Conservation (phyloP, 2,329 filamentous ascomycete species). For the Gaeumannomyces tritici region DNA sequence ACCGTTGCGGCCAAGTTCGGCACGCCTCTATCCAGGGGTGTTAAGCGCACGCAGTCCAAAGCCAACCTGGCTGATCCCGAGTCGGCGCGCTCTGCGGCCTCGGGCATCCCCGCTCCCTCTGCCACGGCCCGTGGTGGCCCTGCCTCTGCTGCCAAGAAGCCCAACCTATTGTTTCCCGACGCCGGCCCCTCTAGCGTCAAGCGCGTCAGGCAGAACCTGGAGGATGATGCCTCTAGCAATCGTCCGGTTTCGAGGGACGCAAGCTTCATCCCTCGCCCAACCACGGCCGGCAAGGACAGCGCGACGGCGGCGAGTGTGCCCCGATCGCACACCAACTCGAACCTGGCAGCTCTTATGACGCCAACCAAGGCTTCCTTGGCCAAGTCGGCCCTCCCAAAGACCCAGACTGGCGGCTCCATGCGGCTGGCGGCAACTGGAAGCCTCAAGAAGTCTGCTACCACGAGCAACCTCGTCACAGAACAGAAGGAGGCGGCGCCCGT, state of each 20-base stretch:
- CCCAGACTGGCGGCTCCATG: conserved; percentile 34
- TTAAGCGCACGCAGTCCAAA: conserved; percentile 46
- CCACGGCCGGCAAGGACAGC: conserved; percentile 29
- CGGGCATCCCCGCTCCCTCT: background rate
- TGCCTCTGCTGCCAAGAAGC: conserved; percentile 18
- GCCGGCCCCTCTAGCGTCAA: conserved; percentile 46
- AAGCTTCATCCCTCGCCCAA: conserved; percentile 38
- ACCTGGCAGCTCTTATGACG: conserved; percentile 53
- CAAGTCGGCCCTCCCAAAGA: conserved; percentile 45
- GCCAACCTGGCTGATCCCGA: conserved; percentile 55
- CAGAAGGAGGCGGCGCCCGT: conserved; percentile 19
- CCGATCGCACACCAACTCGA: conserved; percentile 29
- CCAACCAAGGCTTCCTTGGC: conserved; percentile 70
- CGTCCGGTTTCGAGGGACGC: conserved; percentile 48
- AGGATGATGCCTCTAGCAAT: conserved; percentile 59
- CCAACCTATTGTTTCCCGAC: conserved; percentile 16
- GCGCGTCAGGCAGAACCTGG: conserved; percentile 56
- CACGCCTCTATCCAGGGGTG: conserved; percentile 13
- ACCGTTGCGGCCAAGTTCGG: background rate
- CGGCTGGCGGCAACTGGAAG: conserved; percentile 13
- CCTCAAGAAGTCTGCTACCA: conserved; percentile 42
- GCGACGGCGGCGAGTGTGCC: conserved; percentile 18
- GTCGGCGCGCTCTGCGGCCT: conserved; percentile 20
- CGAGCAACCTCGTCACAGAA: conserved; percentile 28
- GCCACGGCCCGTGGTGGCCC: conserved; percentile 3